Evolutionary conservation across 768 basidiomycete species (phyloP), one percentile per base, ranked within the genome.

Genomic region (Collybia mongolica): DNA sequence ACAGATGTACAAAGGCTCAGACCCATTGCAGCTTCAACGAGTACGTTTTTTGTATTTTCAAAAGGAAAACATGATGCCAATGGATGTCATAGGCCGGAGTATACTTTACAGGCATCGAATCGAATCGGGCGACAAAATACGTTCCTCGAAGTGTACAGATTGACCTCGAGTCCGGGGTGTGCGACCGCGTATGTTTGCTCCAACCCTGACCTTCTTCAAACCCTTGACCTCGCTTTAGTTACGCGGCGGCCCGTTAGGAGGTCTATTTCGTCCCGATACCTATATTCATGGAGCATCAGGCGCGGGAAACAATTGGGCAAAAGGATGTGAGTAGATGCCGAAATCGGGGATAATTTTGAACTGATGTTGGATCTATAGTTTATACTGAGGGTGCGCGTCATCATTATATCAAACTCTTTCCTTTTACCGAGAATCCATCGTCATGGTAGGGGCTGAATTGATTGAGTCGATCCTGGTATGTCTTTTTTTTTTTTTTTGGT

Each of bases 231-330:
- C 9, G 32, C 11, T 32, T 6, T 46, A 91, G 83, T 70, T 92
- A 44, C 82, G 83, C 41, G 76, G 82, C 22, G 89, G 92, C 9
- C 68, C 78, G 2, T 69, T 90, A 35, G 93, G 93, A 2, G 58
- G 63, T 6, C 75, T 98, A 5, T 97, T 94, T 72, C 81, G 86
- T 43, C 95, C 95, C 2, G 93, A 94, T 63, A 96, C 91, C 1
- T 96, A 80, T 63, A 64, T 94, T 41, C 79, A 81, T 32, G 77
- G 83, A 1, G 70, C 77, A 37, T 66, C 68, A 1, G 78, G 79
- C n/a, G 80, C 93, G 0, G 94, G 93, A 15, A 97, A 98, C 60
- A 96, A 95, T 55, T 97, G 92, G 90, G 93, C 93, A 14, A 96
- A 97, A 72, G 92, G 90, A 78, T 90, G 90, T 90, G 59, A 70